A percentile compares a stretch with the other conserved stretches of the same genome.
These are phyloP conservation scores for Colletotrichum sp. DNA, from an alignment of 2,329 filamentous ascomycete species.

Conservation along the genomic window DNA sequence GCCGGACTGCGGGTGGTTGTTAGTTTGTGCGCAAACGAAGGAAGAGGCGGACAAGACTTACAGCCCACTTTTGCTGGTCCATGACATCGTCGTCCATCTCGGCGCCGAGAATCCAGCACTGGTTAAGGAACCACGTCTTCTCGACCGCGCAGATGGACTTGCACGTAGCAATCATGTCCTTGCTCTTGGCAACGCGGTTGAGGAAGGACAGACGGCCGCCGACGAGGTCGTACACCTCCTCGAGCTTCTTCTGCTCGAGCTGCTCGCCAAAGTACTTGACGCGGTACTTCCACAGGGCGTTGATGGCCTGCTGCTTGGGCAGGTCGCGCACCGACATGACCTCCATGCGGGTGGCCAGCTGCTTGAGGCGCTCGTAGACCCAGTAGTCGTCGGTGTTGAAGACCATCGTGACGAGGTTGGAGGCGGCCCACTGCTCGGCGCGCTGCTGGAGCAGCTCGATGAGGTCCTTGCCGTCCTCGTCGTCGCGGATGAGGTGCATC, in stretches of 20 bases:
- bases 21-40: neutral
- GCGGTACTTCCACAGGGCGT: conserved; percentile 81
- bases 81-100: conserved; percentile 97
- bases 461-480: conserved; percentile 90
- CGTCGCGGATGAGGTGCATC: conserved; percentile 87
- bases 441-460: conserved; percentile 95
- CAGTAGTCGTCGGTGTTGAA: conserved; percentile 99
- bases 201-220: conserved; percentile 89
- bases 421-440: conserved; percentile 94
- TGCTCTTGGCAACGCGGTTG: conserved; percentile 86
- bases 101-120: conserved; percentile 74
- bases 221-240: conserved; percentile 83
- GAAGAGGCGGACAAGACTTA: conserved; percentile 47
- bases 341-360: conserved; percentile 92
- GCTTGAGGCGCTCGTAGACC: conserved; percentile 95
- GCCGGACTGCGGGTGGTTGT: conserved; percentile 62
- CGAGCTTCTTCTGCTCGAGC: conserved; percentile 60
- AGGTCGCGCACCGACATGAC: conserved; percentile 87
- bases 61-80: conserved; percentile 95
- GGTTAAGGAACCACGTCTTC: conserved; percentile 79
- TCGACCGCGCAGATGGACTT: conserved; percentile 73
- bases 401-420: conserved; percentile 87
- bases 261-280: conserved; percentile 74
- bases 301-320: conserved; percentile 76
- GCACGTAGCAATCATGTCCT: conserved; percentile 81